A percentile compares a stretch with the other conserved stretches of the same genome.
Conservation (phyloP, 75 land plant genomes). For the Adiantum capillusveneris region DNA sequence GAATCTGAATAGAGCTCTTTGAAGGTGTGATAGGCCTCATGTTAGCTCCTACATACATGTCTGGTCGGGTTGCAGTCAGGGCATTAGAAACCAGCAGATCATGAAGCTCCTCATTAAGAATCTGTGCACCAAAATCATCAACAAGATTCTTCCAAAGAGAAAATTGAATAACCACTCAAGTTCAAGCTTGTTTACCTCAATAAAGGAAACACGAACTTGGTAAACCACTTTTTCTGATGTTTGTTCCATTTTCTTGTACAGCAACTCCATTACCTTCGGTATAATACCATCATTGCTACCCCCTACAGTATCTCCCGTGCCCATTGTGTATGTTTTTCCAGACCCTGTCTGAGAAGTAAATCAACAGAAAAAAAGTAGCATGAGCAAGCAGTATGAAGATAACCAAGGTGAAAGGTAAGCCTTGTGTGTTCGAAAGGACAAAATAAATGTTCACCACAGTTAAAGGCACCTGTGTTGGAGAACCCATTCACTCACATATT, state of each 20-base stretch:
- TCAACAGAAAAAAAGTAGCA: too few relatives aligned
- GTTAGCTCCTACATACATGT: conserved; percentile 25
- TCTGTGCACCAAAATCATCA: conserved; percentile 32
- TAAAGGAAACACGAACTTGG: conserved; percentile 79
- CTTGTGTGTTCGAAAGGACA: too few relatives aligned
- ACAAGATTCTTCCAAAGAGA: neutral
- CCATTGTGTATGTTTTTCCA: conserved; percentile 94
- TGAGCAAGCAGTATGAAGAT: too few relatives aligned
- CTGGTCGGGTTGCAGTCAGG: conserved; percentile 8
- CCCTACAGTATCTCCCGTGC: conserved; percentile 57
- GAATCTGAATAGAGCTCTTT: conserved; percentile 82
- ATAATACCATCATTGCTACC: conserved; percentile 51
- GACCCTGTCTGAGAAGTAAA: conserved; percentile 30
- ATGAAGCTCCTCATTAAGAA: conserved; percentile 95
- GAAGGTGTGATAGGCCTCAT: conserved; percentile 20
- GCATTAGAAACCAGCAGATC: conserved; percentile 74
- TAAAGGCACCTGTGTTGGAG: too few relatives aligned
- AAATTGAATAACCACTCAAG: neutral
- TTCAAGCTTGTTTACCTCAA: conserved; percentile 49
- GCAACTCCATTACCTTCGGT: conserved; percentile 68
- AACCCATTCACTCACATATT: too few relatives aligned
- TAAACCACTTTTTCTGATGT: conserved; percentile 55
- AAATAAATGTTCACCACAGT: too few relatives aligned
- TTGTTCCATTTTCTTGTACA: conserved; percentile 60
- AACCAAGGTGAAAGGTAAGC: too few relatives aligned